Evolutionary conservation across 1,284 basidiomycete genomes (phyloP), one percentile per base, ranked within the genome.

Genomic region (Chalciporus sp.): DNA sequence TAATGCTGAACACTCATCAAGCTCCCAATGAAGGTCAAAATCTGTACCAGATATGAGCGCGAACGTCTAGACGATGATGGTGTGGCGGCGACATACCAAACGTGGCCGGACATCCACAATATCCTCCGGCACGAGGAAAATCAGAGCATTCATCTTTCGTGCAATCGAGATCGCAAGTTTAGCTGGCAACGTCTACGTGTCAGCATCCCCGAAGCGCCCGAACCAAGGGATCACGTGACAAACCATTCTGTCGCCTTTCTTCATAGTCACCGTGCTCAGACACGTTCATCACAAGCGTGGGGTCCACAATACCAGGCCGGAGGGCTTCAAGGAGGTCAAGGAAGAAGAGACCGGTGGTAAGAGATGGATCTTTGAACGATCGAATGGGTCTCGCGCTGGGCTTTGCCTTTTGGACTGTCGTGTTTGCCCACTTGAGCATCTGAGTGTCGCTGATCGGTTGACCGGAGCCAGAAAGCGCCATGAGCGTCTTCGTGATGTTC

Each of bases 141-240:
- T 98, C 65, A 98, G 76, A 4, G 94, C 94, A 52, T 95, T 94
- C 85, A 97, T 86, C 84, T 99, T 99, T 69, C 96, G 83, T 20
- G 96, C 95, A 65, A 99, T 98, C 6, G 94, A 96, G 65, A 99
- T 99, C 16, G 95, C 97, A 58, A 99, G 74, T 83, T 97, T 97
- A 40, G 94, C 94, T 94, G 58, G 19, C 49, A 46, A 17, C 35
- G n/a, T 40, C 17, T n/a, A 37, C 19, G 29, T 29, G 14, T 57
- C n/a, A 17, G 29, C 9, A 39, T 49, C 42, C 37, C 4, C 42
- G 4, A 23, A 35, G 12, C 2, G 19, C 12, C 0, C 4, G 7
- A 16, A 14, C 14, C 19, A 3, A 23, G 31, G 10, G n/a, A 29
- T n/a, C 41, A 35, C 51, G 10, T 9, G 31, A 73, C 83, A 41